These are phyloP conservation scores for Peronospora belbahrii DNA, from an alignment of 352 stramenopile species.

Conservation along the genomic window DNA sequence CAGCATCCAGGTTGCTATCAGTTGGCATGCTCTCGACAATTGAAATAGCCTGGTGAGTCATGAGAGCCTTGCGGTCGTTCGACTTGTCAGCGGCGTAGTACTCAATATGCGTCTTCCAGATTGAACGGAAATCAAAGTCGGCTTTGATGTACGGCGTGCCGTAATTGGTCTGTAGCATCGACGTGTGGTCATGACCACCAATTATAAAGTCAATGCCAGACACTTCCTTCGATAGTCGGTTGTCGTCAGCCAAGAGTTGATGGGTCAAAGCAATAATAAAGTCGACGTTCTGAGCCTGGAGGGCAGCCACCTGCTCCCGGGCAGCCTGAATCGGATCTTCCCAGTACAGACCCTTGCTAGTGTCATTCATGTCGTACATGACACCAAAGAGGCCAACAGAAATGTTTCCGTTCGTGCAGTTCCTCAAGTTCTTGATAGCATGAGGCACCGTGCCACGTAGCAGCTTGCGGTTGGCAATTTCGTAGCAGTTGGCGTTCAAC, in stretches of 20 bases:
- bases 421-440: slow-evolving; percentile 41
- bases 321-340: slow-evolving; percentile 51
- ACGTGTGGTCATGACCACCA: slow-evolving; percentile 63
- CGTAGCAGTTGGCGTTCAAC: slow-evolving; percentile 72
- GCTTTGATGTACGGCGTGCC: slow-evolving; percentile 68
- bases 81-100: slow-evolving; percentile 35
- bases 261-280: slow-evolving; percentile 71
- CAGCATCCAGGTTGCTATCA: slow-evolving; percentile 37
- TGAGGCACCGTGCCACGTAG: slow-evolving; percentile 45
- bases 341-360: slow-evolving; percentile 59
- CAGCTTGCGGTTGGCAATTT: slow-evolving; percentile 32
- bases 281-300: slow-evolving; percentile 42
- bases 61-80: slow-evolving; percentile 30
- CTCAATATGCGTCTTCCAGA: slow-evolving; percentile 55
- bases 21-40: slow-evolving; percentile 54
- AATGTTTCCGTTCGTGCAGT: slow-evolving; percentile 36
- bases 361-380: slow-evolving; percentile 73
- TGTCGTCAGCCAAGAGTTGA: slow-evolving; percentile 63
- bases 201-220: slow-evolving; percentile 57
- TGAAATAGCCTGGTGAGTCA: slow-evolving; percentile 43
- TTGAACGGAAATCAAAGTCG: slow-evolving; percentile 62
- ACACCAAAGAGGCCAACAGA: slow-evolving; percentile 62
- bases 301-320: slow-evolving; percentile 37
- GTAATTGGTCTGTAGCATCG: slow-evolving; percentile 68
- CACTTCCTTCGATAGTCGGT: slow-evolving; percentile 60